Conservation (phyloP, 257 asterid genomes). For the Echites panduratus region DNA sequence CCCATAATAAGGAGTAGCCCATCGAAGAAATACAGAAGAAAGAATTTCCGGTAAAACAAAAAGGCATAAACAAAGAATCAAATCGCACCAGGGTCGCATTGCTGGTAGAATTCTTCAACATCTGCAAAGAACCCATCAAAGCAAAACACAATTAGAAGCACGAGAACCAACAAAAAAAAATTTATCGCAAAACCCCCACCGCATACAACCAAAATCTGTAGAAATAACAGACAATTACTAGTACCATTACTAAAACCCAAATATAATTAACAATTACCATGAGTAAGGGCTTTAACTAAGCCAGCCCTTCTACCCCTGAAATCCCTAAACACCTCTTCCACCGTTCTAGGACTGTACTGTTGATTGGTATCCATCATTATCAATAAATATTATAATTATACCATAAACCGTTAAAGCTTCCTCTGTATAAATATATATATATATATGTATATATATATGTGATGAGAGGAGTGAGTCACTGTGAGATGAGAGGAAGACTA, state of each 20-base stretch:
- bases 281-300: constrained; percentile 33
- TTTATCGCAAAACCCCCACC: neutral
- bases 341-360: constrained; percentile 28
- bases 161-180: neutral
- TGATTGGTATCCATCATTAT: constrained; percentile 26
- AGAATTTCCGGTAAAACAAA: neutral
- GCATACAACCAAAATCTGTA: neutral
- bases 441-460: neutral
- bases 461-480: constrained; percentile 4
- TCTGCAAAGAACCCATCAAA: constrained; percentile 18
- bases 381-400: neutral
- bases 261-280: constrained; percentile 18
- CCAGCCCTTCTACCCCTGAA: constrained; percentile 32
- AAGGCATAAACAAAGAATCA: neutral
- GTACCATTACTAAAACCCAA: neutral
- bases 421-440: neutral
- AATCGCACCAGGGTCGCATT: constrained; percentile 37
- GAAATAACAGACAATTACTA: constrained; percentile 1
- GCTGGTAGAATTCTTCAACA: constrained; percentile 30
- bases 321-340: constrained; percentile 32
- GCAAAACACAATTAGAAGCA: constrained; percentile 1
- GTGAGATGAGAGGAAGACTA: neutral
- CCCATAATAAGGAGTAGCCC: neutral
- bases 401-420: neutral
- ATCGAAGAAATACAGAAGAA: neutral